These are phyloP conservation scores for Neopestalotiopsis clavispora DNA, from an alignment of 2,329 filamentous ascomycete genomes.

Conservation along the genomic window DNA sequence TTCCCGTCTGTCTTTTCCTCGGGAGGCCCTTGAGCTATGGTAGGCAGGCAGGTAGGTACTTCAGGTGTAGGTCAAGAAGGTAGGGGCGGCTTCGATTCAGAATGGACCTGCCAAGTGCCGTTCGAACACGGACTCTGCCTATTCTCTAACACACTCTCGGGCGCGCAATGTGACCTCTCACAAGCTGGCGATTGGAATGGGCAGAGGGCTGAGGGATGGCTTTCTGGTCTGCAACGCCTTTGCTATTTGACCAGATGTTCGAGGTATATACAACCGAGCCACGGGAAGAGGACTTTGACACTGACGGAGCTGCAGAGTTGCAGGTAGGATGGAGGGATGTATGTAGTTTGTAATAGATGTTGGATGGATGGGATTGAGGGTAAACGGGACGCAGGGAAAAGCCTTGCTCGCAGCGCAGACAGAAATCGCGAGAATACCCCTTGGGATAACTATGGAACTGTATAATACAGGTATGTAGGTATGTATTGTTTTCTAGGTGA, in stretches of 20 bases:
- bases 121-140: constrained; percentile 7
- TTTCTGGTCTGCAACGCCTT: not conserved
- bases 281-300: not conserved
- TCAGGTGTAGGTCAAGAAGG: not conserved
- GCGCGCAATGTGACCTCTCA: constrained; percentile 13
- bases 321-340: constrained; percentile 2
- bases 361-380: not conserved
- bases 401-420: constrained; percentile 1
- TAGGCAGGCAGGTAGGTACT: not conserved
- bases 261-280: not conserved
- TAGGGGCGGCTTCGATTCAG: not conserved
- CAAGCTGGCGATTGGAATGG: constrained; percentile 1
- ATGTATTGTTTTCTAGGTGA: not conserved
- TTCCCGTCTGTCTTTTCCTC: too few relatives aligned
- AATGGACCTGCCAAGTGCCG: not conserved
- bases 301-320: not conserved
- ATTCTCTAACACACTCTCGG: constrained; percentile 16
- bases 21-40: too few relatives aligned
- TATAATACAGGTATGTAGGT: not conserved
- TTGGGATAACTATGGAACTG: too few relatives aligned
- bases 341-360: not conserved
- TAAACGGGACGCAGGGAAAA: not conserved
- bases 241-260: not conserved
- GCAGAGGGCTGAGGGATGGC: not conserved
- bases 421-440: not conserved